Percentiles rank a stretch among this genome's conserved stretches.
These are phyloP conservation scores for Eucalyptus urophylla DNA, from an alignment of 345 rosid genomes.

Conservation along the genomic window DNA sequence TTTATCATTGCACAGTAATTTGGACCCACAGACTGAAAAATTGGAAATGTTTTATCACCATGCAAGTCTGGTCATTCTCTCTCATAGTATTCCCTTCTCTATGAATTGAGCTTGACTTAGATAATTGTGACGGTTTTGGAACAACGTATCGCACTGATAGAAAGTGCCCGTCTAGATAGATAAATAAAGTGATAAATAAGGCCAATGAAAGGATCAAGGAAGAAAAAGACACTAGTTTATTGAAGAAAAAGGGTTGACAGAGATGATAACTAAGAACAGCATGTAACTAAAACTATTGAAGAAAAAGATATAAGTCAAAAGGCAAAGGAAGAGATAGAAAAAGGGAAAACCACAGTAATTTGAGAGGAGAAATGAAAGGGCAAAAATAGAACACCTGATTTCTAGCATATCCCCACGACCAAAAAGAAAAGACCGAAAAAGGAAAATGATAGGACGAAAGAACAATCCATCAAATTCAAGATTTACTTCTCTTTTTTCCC, in stretches of 20 bases:
- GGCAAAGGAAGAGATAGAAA: background rate
- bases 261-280: background rate
- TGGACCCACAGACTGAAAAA: background rate
- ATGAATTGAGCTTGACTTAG: background rate
- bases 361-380: background rate
- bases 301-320: background rate
- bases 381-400: background rate
- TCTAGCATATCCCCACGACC: too few species aligned
- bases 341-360: background rate
- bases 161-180: background rate
- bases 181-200: background rate
- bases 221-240: background rate
- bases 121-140: background rate
- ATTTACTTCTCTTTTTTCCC: background rate
- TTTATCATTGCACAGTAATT: background rate
- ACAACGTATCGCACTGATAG: background rate
- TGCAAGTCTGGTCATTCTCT: background rate
- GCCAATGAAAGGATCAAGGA: background rate
- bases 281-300: background rate
- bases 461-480: background rate
- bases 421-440: background rate
- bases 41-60: background rate
- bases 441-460: background rate
- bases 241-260: background rate
- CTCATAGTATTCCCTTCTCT: background rate